Evolutionary conservation across 768 basidiomycete species (phyloP).

Genomic region (Rossbeevera mucosa): DNA sequence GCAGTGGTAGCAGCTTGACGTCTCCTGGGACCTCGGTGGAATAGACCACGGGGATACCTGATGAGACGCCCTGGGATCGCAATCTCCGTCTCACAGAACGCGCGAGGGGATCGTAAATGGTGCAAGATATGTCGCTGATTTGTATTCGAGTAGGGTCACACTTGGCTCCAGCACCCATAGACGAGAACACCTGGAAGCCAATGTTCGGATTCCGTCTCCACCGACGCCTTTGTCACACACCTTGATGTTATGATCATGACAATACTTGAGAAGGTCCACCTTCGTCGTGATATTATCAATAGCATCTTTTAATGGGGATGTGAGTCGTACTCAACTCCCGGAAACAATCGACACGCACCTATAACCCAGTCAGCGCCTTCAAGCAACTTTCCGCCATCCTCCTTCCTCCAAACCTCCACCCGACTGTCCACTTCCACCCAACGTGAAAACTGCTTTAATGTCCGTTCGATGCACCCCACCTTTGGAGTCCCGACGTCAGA

Average conservation of each 20-base stretch:
- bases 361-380: constrained; percentile 93
- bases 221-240: constrained; percentile 32
- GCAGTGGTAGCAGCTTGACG: constrained; percentile 82
- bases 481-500: constrained; percentile 93
- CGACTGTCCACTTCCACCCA: constrained; percentile 85
- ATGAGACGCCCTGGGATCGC: constrained; percentile 54
- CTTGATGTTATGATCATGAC: constrained; percentile 74
- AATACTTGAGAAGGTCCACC: constrained; percentile 89
- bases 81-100: constrained; percentile 80
- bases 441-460: constrained; percentile 67
- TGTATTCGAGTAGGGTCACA: constrained; percentile 92
- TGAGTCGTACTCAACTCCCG: constrained; percentile 1
- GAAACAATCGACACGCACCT: constrained; percentile 41
- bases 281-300: constrained; percentile 98
- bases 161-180: constrained; percentile 96
- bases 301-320: constrained; percentile 54
- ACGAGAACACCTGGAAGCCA: constrained; percentile 73
- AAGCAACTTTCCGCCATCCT: constrained; percentile 66
- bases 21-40: constrained; percentile 91
- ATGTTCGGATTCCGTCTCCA: not conserved
- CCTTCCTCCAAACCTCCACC: constrained; percentile 83
- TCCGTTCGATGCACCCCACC: constrained; percentile 69
- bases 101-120: constrained; percentile 92
- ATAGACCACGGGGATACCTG: constrained; percentile 85
- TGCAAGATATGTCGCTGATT: constrained; percentile 89